Evolutionary conservation across 768 basidiomycete genomes (phyloP), one percentile per base, ranked within the genome.

Genomic region (Tulasnella sp.): DNA sequence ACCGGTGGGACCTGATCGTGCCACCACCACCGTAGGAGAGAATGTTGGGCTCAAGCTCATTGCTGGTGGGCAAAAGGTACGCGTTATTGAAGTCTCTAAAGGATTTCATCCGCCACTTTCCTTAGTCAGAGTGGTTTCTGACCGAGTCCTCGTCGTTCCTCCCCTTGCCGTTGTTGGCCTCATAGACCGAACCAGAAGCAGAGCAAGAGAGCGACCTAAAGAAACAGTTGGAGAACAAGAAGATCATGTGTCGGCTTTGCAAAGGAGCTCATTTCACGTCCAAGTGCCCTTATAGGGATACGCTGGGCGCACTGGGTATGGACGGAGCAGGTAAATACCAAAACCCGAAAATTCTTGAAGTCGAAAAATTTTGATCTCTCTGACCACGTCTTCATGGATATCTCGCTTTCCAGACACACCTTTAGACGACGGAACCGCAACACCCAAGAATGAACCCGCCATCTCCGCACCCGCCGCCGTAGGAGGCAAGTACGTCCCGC

Each of bases 221-320:
- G 83, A 84, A 82, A 14, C 89, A 89, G 78, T 88, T 92, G 0
- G 79, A 77, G 39, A 79, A 78, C 71, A 94, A 94, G 81, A 95
- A 95, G 82, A 93, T 99, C 78, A 84, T 87, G 64, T 99, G 97
- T 87, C 88, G 97, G 79, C 85, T 97, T 74, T 99, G 97, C 85
- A 94, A 97, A 82, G 97, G 97, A 73, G 93, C 92, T 79, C 97
- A 99, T 85, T 99, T 96, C 84, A 99, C 97, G 17, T 93, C 96
- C 79, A 96, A 96, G 83, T 99, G 97, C 87, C 97, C 97, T 9
- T 96, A 96, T 88, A 97, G 96, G 84, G 96, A 98, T 80, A 92
- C 93, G 12, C 88, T 99, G 17, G 91, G 90, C 14, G 92, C 89
- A 3, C 85, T 95, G 68, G 93, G 88, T 40, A 86, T 85, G 15